phyloP scores from a whole-genome alignment of 352 stramenopile genomes.

The Globisporangium recalcitrans region DNA sequence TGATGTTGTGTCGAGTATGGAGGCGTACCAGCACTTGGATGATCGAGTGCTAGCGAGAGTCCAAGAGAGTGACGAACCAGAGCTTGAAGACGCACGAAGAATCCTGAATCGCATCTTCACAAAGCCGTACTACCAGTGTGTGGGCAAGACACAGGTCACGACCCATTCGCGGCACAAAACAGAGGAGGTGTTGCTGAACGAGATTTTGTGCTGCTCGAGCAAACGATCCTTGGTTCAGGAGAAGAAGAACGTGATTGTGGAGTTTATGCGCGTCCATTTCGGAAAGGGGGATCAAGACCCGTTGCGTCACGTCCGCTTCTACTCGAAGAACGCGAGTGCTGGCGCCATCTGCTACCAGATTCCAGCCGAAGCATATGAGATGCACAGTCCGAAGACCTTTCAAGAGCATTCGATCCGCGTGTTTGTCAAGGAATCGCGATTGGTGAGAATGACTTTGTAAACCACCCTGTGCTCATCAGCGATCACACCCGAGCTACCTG shows the following conservation, averaged over 20 bases:
- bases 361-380: conserved; percentile 49
- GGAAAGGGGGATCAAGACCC: conserved; percentile 79
- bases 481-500: background rate
- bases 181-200: conserved; percentile 45
- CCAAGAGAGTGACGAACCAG: conserved; percentile 55
- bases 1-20: conserved; percentile 54
- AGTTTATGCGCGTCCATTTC: conserved; percentile 76
- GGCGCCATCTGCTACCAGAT: conserved; percentile 48
- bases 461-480: background rate
- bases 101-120: conserved; percentile 60
- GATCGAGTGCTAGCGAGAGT: conserved; percentile 75
- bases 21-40: conserved; percentile 79
- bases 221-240: conserved; percentile 29
- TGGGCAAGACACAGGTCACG: conserved; percentile 61
- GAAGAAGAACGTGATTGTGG: conserved; percentile 62
- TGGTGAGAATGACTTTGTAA: conserved; percentile 28
- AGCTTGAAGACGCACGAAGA: conserved; percentile 37
- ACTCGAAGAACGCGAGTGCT: conserved; percentile 55
- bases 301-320: conserved; percentile 71
- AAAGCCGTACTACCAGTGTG: conserved; percentile 74
- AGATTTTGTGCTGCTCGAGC: conserved; percentile 49
- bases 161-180: conserved; percentile 36
- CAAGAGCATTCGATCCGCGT: conserved; percentile 66
- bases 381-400: conserved; percentile 61
- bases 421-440: conserved; percentile 53